Conservation (phyloP, 78 protist species). For the Guillardia theta region DNA sequence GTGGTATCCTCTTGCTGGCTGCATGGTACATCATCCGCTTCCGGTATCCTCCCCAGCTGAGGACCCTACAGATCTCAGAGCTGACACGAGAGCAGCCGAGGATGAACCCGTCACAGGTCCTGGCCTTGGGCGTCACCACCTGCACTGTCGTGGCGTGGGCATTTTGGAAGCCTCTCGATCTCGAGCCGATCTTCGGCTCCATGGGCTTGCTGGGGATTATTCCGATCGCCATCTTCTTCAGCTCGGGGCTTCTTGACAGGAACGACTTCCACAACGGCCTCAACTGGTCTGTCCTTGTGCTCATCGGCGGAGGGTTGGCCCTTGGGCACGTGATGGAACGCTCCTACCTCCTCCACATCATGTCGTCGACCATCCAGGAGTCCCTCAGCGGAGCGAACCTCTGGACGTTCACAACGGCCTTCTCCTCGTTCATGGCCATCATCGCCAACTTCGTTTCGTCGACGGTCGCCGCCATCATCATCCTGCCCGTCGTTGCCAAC, state of each 20-base stretch:
- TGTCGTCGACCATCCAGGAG: not conserved
- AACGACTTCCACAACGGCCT: not conserved
- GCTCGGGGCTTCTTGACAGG: not conserved
- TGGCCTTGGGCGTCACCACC: not conserved
- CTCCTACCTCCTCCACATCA: not conserved
- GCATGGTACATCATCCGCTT: slow-evolving; percentile 5
- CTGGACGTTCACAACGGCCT: not conserved
- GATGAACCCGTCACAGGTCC: not conserved
- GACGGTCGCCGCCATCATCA: not conserved
- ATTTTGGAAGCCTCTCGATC: not conserved
- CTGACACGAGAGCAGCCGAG: not conserved
- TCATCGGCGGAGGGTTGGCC: slow-evolving; percentile 36
- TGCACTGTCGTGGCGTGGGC: not conserved
- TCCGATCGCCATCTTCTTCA: not conserved
- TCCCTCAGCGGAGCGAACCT: not conserved
- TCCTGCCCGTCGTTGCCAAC: slow-evolving; percentile 19
- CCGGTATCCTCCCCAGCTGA: not conserved
- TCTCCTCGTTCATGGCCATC: not conserved
- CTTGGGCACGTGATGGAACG: slow-evolving; percentile 20
- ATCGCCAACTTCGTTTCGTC: slow-evolving; percentile 31
- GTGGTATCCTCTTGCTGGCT: not conserved
- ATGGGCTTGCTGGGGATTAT: not conserved
- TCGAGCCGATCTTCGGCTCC: not conserved
- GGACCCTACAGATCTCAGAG: not conserved
- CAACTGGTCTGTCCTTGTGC: slow-evolving; percentile 19